Evolutionary conservation across 257 asterid genomes (phyloP), one percentile per base, ranked within the genome.

Genomic region (Solanum lignicaule): DNA sequence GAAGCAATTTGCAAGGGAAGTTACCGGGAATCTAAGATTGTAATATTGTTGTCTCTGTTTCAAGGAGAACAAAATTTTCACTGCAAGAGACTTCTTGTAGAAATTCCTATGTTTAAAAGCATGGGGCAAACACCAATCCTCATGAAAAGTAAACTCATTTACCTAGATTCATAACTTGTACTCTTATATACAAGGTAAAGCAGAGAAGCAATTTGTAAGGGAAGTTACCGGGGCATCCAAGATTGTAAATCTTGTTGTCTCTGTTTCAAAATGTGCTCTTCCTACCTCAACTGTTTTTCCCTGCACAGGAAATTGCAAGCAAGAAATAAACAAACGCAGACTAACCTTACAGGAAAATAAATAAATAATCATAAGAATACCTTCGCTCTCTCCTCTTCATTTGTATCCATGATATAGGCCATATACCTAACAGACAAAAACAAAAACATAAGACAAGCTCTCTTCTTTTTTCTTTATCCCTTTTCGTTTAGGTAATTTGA

Each of bases 201-300:
- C 33, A 78, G 36, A 43, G 36, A 41, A 65, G 11, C 27, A 74
- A 33, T 20, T 52, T 46, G 81, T 41, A 55, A 6, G 39, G 69
- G 84, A 90, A 71, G 41, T 88, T 94, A 97, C 99, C 92, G 99
- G 99, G 69, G 99, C 98, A 96, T 97, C 99, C 94, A 97, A 90
- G 90, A 97, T 97, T 15, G 99, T 97, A 89, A 97, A 96, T 90
- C 99, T 93, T 76, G 99, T 90, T 7, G 98, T 91, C 90, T 95
- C 99, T 84, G 99, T 97, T 94, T 95, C 99, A 90, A 97, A 97
- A 89, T 94, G 98, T n/a, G 99, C 99, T 89, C 99, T 92, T 65
- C 99, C 99, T 79, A 97, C 99, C 92, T 97, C 99, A 91, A 97
- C 98, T 21, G 99, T 97, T 93, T 90, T 97, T 25, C 99, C 99